Evolutionary conservation across 768 basidiomycete species (phyloP), one percentile per base, ranked within the genome.

Genomic region (Tulasnella calospora): DNA sequence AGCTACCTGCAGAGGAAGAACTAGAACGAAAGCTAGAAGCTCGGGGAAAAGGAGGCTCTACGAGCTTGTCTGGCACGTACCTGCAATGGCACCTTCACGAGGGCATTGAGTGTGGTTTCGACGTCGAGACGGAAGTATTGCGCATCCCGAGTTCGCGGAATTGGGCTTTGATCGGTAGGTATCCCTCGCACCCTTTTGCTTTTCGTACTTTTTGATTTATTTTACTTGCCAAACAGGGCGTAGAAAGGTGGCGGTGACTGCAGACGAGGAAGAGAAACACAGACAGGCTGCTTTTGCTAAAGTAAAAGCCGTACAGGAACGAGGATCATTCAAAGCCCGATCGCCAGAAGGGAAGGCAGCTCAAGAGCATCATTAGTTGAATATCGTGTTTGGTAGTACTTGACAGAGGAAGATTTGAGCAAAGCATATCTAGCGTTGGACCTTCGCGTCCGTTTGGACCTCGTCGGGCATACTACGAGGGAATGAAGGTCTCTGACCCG

Each of bases 71-170:
- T 79, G 19, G 12, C 55, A 19, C 76, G 30, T 40, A 75, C 55
- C 33, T 76, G 19, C 69, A 71, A 30, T 46, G 40, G 70, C 27
- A 82, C 83, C 40, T 85, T 84, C 6, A 83, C 84, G 27, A 84
- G 85, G 61, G 79, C 71, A 9, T 83, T 78, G 85, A 89, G 81
- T 92, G 91, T 82, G 97, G 96, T 3, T 98, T 95, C 93, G 86
- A 89, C 79, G 87, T 95, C 17, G 96, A 98, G 84, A 90, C 90
- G 76, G 97, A 99, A 84, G 89, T 86, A 35, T 83, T 99, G 81
- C 87, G 97, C 79, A 96, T 99, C 17, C 96, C 96, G 0, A 95
- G 93, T 83, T 98, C 97, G 55, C 89, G 95, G 79, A 95, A 95
- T 82, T 98, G 96, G 95, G 94, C 92, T 0, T 88, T 98, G 73